Evolutionary conservation across 2,329 filamentous ascomycete species (phyloP).

Genomic region (Beauveria sp.): DNA sequence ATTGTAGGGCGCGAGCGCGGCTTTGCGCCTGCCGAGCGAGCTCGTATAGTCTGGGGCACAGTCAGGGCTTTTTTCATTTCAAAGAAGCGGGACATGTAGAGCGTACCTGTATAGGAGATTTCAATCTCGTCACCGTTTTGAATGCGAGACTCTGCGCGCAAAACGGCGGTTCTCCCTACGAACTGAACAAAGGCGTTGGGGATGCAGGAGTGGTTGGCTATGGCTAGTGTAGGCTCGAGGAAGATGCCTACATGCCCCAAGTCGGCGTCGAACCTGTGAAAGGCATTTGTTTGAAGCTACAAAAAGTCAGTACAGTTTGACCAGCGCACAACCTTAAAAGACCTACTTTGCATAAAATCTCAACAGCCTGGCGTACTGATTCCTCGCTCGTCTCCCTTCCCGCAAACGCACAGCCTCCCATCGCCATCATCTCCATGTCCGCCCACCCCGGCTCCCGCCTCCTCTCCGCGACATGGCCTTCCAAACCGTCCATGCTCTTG

Average conservation of each 20-base stretch:
- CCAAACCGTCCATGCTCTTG: slow-evolving; percentile 30
- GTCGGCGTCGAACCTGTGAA: slow-evolving; percentile 48
- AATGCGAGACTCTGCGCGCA: slow-evolving; percentile 44
- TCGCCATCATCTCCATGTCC: slow-evolving; percentile 43
- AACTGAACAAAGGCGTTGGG: slow-evolving; percentile 54
- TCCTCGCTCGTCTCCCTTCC: slow-evolving; percentile 29
- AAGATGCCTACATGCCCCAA: slow-evolving; percentile 46
- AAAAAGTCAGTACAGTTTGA: neutral
- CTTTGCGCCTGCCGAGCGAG: slow-evolving; percentile 33
- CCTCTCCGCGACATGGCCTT: slow-evolving; percentile 38
- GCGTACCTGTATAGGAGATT: slow-evolving; percentile 53
- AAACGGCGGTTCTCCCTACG: slow-evolving; percentile 38
- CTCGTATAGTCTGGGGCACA: slow-evolving; percentile 36
- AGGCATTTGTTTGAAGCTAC: slow-evolving; percentile 55
- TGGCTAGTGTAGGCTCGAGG: slow-evolving; percentile 46
- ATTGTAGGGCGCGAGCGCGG: slow-evolving; percentile 40
- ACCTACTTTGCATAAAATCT: slow-evolving; percentile 46
- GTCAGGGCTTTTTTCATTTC: neutral
- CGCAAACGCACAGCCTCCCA: slow-evolving; percentile 33
- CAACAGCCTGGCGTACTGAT: slow-evolving; percentile 32
- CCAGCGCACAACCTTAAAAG: neutral
- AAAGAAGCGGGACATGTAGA: neutral
- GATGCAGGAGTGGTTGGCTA: slow-evolving; percentile 55
- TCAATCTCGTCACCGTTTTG: slow-evolving; percentile 47
- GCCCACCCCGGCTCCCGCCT: slow-evolving; percentile 29